Evolutionary conservation across 2,329 filamentous ascomycete species (phyloP).

Genomic region (Paraphaeosphaeria sporulosa): DNA sequence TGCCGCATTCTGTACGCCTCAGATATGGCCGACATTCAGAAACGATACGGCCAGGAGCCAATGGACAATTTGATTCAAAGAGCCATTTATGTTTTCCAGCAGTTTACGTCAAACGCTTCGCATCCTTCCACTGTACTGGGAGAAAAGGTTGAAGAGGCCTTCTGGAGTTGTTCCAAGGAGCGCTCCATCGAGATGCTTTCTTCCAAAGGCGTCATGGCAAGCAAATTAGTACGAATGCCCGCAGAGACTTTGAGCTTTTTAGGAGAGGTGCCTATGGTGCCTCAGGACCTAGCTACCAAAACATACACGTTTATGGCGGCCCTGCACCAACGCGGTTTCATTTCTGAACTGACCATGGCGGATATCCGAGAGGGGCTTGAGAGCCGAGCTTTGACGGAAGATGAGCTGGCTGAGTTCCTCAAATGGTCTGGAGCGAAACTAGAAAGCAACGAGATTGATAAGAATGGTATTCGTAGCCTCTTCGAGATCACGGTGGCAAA

Average conservation of each 20-base stretch:
- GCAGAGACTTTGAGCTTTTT: constrained; percentile 79
- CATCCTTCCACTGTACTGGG: constrained; percentile 87
- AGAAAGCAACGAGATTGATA: constrained; percentile 74
- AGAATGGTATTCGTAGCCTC: constrained; percentile 70
- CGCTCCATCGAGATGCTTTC: constrained; percentile 84
- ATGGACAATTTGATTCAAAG: constrained; percentile 75
- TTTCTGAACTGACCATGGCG: constrained; percentile 85
- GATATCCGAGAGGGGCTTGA: constrained; percentile 88
- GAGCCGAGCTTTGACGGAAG: constrained; percentile 78
- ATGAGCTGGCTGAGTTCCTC: constrained; percentile 83
- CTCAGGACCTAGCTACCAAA: constrained; percentile 74
- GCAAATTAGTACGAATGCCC: constrained; percentile 79
- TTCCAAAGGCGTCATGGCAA: constrained; percentile 85
- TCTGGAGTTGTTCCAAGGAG: constrained; percentile 90
- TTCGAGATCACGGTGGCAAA: constrained; percentile 83
- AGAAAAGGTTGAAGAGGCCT: constrained; percentile 89
- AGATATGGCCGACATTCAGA: constrained; percentile 71
- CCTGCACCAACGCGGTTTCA: constrained; percentile 81
- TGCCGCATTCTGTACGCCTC: constrained; percentile 86
- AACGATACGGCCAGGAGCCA: constrained; percentile 64
- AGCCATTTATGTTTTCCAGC: constrained; percentile 82
- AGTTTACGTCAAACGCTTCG: constrained; percentile 88
- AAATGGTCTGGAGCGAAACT: constrained; percentile 82
- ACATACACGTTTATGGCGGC: constrained; percentile 78
- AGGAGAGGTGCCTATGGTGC: constrained; percentile 85